phyloP scores from a whole-genome alignment of 2,329 filamentous ascomycete species.

The Exserohilum turcica region DNA sequence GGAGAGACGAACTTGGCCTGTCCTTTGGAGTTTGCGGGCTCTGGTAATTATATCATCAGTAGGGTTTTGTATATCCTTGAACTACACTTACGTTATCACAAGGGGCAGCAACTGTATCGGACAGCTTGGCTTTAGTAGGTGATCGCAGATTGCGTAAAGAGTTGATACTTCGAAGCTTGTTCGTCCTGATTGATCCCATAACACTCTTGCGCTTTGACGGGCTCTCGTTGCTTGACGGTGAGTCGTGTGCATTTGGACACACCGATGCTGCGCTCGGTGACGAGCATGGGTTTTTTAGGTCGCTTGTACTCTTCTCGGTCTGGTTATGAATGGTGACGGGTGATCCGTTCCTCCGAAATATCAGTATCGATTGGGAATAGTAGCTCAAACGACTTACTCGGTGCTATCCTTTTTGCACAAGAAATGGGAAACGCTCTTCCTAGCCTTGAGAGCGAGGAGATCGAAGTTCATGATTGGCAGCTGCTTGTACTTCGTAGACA shows the following conservation, averaged over 20 bases:
- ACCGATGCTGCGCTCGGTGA: neutral
- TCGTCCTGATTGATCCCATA: conserved; percentile 32
- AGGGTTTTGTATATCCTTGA: neutral
- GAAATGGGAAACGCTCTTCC: conserved; percentile 39
- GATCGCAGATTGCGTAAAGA: conserved; percentile 33
- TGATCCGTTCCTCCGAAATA: neutral
- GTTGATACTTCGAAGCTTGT: conserved; percentile 32
- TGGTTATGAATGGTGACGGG: neutral
- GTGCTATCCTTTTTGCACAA: conserved; percentile 19
- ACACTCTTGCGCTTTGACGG: conserved; percentile 35
- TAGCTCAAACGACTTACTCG: neutral
- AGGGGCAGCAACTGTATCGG: conserved; percentile 6
- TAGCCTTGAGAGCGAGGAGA: conserved; percentile 33
- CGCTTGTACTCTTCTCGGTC: conserved; percentile 15
- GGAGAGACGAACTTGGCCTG: conserved; percentile 26
- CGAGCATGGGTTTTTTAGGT: conserved; percentile 23
- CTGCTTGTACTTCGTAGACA: conserved; percentile 11
- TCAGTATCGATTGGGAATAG: conserved; percentile 2
- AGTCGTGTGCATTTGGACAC: conserved; percentile 13
- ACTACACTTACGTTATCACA: neutral
- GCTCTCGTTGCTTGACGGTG: conserved; percentile 27
- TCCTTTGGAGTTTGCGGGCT: conserved; percentile 19
- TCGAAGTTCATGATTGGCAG: conserved; percentile 32
- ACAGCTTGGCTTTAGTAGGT: conserved; percentile 24
- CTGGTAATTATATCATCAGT: conserved; percentile 7